These are phyloP conservation scores for Fusarium sp. DNA, from an alignment of 2,329 filamentous ascomycete genomes.

Conservation along the genomic window DNA sequence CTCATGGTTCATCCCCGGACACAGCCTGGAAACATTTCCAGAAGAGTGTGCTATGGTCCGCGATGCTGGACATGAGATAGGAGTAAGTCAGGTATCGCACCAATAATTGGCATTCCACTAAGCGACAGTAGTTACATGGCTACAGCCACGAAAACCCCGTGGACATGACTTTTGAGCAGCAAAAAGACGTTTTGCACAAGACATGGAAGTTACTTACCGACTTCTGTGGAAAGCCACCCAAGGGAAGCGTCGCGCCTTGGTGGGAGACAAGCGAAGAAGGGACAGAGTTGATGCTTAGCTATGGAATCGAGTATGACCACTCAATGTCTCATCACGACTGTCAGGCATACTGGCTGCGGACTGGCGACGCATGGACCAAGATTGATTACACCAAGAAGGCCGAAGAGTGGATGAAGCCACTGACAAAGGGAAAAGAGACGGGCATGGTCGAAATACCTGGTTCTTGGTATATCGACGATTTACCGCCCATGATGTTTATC, in stretches of 20 bases:
- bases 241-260: conserved; percentile 77
- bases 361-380: conserved; percentile 73
- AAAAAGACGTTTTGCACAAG: conserved; percentile 79
- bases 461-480: conserved; percentile 70
- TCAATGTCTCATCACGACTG: conserved; percentile 72
- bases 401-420: conserved; percentile 56
- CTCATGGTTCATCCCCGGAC: conserved; percentile 61
- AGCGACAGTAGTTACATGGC: conserved; percentile 61
- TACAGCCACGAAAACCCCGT: conserved; percentile 80
- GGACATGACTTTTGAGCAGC: conserved; percentile 78
- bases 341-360: conserved; percentile 70
- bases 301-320: conserved; percentile 77
- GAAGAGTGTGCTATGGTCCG: conserved; percentile 57
- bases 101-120: not conserved
- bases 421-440: conserved; percentile 66
- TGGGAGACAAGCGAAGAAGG: conserved; percentile 79
- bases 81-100: conserved; percentile 59
- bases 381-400: conserved; percentile 65
- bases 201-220: conserved; percentile 76
- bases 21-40: conserved; percentile 60
- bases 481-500: conserved; percentile 76
- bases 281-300: conserved; percentile 69
- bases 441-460: conserved; percentile 71
- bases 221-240: conserved; percentile 72
- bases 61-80: conserved; percentile 59